These are phyloP conservation scores for Lachnum nothofagi DNA, from an alignment of 2,329 filamentous ascomycete species.

Conservation along the genomic window DNA sequence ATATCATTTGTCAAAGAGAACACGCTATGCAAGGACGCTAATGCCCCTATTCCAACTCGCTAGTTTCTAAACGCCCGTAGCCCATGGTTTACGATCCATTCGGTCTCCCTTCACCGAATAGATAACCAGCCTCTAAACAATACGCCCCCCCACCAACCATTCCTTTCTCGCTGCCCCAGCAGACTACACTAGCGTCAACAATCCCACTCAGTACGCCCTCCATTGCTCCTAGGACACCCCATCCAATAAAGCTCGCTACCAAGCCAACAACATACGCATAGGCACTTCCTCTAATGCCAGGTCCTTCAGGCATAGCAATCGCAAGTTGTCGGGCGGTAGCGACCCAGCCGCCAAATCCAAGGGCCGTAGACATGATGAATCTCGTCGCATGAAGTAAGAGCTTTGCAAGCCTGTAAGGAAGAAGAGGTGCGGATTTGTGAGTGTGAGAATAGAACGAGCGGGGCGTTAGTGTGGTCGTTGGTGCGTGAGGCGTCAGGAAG, in stretches of 20 bases:
- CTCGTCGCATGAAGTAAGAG: slow-evolving; percentile 85
- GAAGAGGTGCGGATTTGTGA: slow-evolving; percentile 49
- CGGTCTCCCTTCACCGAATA: slow-evolving; percentile 66
- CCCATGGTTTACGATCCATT: background rate
- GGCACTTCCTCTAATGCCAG: slow-evolving; percentile 66
- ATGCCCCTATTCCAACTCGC: background rate
- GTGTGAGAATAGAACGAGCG: slow-evolving; percentile 44
- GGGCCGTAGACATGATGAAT: slow-evolving; percentile 81
- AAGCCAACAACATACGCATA: slow-evolving; percentile 94
- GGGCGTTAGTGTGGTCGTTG: slow-evolving; percentile 66
- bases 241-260: slow-evolving; percentile 90
- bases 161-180: slow-evolving; percentile 84
- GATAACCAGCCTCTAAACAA: slow-evolving; percentile 82
- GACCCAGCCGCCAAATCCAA: slow-evolving; percentile 96
- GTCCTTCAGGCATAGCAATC: slow-evolving; percentile 48
- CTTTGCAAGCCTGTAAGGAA: slow-evolving; percentile 87
- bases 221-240: slow-evolving; percentile 85
- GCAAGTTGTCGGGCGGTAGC: slow-evolving; percentile 76
- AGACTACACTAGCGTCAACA: slow-evolving; percentile 82
- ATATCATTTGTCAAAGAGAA: background rate
- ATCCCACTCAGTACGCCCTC: slow-evolving; percentile 84
- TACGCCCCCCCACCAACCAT: slow-evolving; percentile 68
- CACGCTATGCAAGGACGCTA: background rate
- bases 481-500: slow-evolving; percentile 67
- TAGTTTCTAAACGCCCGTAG: background rate